phyloP scores from a whole-genome alignment of 2,329 filamentous ascomycete genomes.

The Botrytis tulipae region DNA sequence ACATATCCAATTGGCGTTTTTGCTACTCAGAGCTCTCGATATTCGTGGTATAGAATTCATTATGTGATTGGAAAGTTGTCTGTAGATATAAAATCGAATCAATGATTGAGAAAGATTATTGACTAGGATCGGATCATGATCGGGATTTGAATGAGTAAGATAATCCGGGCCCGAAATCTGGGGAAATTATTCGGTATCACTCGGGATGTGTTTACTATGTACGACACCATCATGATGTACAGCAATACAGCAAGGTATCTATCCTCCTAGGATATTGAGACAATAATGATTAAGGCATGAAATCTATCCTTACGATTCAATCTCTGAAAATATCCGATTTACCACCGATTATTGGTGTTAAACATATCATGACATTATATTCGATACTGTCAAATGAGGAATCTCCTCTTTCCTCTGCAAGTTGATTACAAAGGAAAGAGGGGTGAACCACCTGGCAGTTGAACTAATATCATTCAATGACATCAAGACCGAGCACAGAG shows the following conservation, averaged over 20 bases:
- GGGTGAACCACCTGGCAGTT: background rate
- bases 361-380: background rate
- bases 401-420: background rate
- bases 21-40: slow-evolving; percentile 27
- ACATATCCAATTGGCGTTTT: slow-evolving; percentile 36
- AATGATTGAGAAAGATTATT: background rate
- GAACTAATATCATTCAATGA: background rate
- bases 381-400: background rate
- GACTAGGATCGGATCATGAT: background rate
- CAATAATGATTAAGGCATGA: background rate
- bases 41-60: slow-evolving; percentile 29
- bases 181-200: background rate
- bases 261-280: background rate
- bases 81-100: background rate
- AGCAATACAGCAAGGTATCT: background rate
- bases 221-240: background rate
- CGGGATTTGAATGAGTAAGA: slow-evolving; percentile 3
- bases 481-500: background rate
- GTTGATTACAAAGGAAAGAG: slow-evolving; percentile 23
- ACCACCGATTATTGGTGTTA: background rate
- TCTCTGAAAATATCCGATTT: background rate
- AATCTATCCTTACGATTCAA: background rate
- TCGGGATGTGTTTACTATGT: background rate
- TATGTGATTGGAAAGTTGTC: background rate
- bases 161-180: slow-evolving; percentile 16